Evolutionary conservation across 1,284 basidiomycete species (phyloP).

Genomic region (Boletus smithii): DNA sequence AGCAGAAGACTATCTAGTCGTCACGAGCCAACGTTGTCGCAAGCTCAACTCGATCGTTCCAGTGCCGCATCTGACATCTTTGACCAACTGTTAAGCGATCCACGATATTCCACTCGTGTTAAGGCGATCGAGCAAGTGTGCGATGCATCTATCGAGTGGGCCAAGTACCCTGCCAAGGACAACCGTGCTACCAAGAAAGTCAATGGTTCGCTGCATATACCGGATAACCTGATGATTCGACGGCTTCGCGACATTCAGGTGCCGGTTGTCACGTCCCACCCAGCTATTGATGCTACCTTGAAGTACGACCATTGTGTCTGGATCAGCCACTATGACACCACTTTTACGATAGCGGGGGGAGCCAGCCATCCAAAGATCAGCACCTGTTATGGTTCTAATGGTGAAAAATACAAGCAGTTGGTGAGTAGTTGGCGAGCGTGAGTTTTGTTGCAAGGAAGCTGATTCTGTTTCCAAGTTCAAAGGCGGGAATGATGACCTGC

Average conservation of each 20-base stretch:
- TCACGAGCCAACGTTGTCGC: conserved; percentile 35
- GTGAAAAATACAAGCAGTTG: conserved; percentile 73
- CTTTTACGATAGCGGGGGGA: conserved; percentile 75
- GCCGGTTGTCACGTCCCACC: conserved; percentile 76
- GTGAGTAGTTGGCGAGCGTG: conserved; percentile 45
- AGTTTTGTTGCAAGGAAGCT: neutral
- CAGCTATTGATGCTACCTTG: conserved; percentile 69
- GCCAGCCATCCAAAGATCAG: conserved; percentile 83
- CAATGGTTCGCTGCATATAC: conserved; percentile 36
- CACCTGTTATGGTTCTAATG: conserved; percentile 68
- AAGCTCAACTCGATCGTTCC: conserved; percentile 48
- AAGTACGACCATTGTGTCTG: conserved; percentile 67
- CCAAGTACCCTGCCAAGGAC: conserved; percentile 54
- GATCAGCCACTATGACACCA: conserved; percentile 59
- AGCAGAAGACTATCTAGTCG: conserved; percentile 43
- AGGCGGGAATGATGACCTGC: conserved; percentile 84
- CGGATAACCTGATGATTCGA: conserved; percentile 42
- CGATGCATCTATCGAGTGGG: conserved; percentile 79
- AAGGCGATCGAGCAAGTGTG: conserved; percentile 66
- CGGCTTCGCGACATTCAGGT: conserved; percentile 59
- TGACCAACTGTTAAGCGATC: conserved; percentile 49
- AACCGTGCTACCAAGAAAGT: too few relatives aligned
- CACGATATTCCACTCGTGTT: conserved; percentile 41
- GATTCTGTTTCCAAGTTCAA: conserved; percentile 68
- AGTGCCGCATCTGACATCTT: conserved; percentile 73